Conservation (phyloP, 768 basidiomycete genomes). For the Leucocoprinus leucothites region DNA sequence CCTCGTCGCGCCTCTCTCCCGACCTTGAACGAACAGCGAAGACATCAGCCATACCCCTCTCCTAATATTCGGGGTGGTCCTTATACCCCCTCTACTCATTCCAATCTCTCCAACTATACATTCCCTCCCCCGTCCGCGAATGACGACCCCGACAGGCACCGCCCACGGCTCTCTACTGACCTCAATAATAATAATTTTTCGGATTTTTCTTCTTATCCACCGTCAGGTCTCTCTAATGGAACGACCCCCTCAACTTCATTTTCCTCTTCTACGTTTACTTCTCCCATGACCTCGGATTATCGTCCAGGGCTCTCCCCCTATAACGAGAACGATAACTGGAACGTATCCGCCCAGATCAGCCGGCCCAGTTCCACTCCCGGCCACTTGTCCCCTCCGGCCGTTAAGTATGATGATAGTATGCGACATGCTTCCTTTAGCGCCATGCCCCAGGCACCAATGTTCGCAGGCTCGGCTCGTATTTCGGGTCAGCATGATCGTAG, state of each 20-base stretch:
- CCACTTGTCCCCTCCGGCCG: conserved; percentile 48
- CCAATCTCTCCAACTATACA: conserved; percentile 45
- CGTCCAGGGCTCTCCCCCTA: conserved; percentile 42
- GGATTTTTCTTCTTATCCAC: conserved; percentile 48
- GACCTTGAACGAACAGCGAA: conserved; percentile 50
- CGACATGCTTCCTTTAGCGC: conserved; percentile 67
- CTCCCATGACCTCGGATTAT: conserved; percentile 43
- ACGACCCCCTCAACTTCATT: conserved; percentile 50
- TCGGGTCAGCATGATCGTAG: conserved; percentile 68
- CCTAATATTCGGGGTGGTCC: conserved; percentile 39
- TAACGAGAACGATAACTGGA: conserved; percentile 55
- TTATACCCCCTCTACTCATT: conserved; percentile 42
- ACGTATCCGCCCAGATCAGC: conserved; percentile 51
- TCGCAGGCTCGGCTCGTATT: conserved; percentile 65
- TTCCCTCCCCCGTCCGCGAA: conserved; percentile 50
- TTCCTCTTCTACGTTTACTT: conserved; percentile 43
- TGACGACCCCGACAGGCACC: conserved; percentile 35
- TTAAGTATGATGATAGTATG: conserved; percentile 70
- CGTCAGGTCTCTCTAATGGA: conserved; percentile 48
- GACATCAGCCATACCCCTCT: conserved; percentile 57
- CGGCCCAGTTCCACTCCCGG: conserved; percentile 69
- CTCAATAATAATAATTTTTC: conserved; percentile 40
- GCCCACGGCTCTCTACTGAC: conserved; percentile 43
- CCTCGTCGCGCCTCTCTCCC: conserved; percentile 64
- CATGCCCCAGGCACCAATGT: conserved; percentile 60